Conservation (phyloP, 1,284 basidiomycete species). For the Cutaneotrichosporon sp. region DNA sequence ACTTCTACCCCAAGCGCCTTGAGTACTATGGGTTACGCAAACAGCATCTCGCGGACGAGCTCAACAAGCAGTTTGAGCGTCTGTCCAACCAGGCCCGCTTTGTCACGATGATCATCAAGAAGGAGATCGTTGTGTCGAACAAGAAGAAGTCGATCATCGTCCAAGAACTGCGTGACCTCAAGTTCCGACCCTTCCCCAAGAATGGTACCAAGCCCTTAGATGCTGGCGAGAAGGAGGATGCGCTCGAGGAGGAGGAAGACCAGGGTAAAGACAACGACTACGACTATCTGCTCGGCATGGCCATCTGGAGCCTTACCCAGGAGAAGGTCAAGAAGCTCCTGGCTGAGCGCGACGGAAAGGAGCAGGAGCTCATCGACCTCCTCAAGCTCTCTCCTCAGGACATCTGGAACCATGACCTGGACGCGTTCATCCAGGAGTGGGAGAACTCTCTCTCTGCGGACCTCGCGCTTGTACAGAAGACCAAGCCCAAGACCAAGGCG, state of each 20-base stretch:
- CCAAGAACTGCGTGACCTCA: constrained; percentile 72
- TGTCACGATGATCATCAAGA: constrained; percentile 91
- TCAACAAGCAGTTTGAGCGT: constrained; percentile 78
- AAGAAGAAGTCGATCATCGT: constrained; percentile 88
- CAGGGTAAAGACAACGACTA: constrained; percentile 67
- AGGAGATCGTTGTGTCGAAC: constrained; percentile 83
- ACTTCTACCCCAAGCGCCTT: constrained; percentile 87
- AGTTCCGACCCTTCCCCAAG: constrained; percentile 85
- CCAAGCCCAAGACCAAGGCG: constrained; percentile 64
- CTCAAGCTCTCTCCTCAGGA: constrained; percentile 77
- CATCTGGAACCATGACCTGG: constrained; percentile 89
- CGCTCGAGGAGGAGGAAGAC: constrained; percentile 60
- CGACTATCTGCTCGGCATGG: constrained; percentile 94
- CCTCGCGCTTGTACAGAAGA: constrained; percentile 58
- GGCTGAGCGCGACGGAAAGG: constrained; percentile 77
- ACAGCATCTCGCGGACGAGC: constrained; percentile 82
- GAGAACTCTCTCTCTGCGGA: constrained; percentile 66
- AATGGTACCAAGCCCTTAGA: constrained; percentile 63
- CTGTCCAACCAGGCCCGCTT: constrained; percentile 96
- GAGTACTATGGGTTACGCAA: constrained; percentile 94
- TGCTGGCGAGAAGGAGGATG: constrained; percentile 68
- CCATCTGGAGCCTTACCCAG: constrained; percentile 89
- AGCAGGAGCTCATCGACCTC: constrained; percentile 74
- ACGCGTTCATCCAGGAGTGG: constrained; percentile 80
- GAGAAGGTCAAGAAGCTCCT: constrained; percentile 90